phyloP scores from a whole-genome alignment of 1,284 basidiomycete genomes.

The Golubevia pallescens region DNA sequence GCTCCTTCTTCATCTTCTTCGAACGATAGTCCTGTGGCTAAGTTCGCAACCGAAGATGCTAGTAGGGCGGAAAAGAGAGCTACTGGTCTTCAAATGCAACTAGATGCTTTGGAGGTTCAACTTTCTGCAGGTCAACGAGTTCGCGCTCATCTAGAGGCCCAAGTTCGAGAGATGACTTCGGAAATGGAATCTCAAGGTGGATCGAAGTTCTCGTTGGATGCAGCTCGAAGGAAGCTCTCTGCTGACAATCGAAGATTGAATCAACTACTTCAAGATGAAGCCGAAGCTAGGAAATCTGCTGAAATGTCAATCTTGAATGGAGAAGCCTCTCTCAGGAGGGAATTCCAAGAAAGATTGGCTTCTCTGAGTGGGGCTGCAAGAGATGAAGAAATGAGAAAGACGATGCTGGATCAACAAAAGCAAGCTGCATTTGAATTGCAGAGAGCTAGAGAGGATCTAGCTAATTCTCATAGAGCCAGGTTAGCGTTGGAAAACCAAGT shows the following conservation, averaged over 20 bases:
- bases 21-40: background rate
- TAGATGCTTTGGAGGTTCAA: conserved; percentile 74
- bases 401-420: conserved; percentile 69
- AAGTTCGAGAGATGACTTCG: conserved; percentile 72
- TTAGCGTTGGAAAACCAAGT: conserved; percentile 16
- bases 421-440: conserved; percentile 73
- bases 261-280: conserved; percentile 73
- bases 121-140: conserved; percentile 75
- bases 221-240: conserved; percentile 70
- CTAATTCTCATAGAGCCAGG: conserved; percentile 69
- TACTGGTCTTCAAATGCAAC: conserved; percentile 64
- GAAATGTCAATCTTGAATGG: conserved; percentile 10
- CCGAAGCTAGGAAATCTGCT: conserved; percentile 38
- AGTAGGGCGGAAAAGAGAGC: conserved; percentile 6
- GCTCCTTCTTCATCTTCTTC: too few relatives aligned
- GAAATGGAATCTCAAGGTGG: conserved; percentile 74
- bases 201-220: conserved; percentile 72
- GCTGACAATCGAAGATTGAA: conserved; percentile 71
- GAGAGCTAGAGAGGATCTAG: conserved; percentile 75
- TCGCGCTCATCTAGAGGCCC: conserved; percentile 72
- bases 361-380: conserved; percentile 1
- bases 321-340: conserved; percentile 10
- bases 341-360: conserved; percentile 7
- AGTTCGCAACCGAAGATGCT: conserved; percentile 5
- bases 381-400: conserved; percentile 12